These are phyloP conservation scores for Saposhnikovia divaricata DNA, from an alignment of 129 eudicot species.

Conservation along the genomic window DNA sequence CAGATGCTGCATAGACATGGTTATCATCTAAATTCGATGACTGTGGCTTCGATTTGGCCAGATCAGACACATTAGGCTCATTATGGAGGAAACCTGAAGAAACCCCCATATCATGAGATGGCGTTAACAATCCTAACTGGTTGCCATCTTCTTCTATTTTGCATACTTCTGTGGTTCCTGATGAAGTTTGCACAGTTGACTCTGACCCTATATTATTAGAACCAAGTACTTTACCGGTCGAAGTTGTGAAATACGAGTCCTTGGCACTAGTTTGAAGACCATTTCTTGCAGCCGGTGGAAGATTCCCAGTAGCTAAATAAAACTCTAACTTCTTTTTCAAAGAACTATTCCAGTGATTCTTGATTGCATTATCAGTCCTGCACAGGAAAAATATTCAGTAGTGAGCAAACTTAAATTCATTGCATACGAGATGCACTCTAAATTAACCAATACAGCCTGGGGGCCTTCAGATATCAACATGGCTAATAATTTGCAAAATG, in stretches of 20 bases:
- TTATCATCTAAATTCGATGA: slow-evolving; percentile 15
- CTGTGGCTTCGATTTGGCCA: slow-evolving; percentile 8
- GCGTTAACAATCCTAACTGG: slow-evolving; percentile 36
- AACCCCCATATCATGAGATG: slow-evolving; percentile 37
- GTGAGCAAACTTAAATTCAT: neutral
- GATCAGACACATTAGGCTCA: slow-evolving; percentile 46
- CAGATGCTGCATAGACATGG: slow-evolving; percentile 1
- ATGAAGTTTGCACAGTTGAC: slow-evolving; percentile 37
- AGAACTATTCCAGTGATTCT: slow-evolving; percentile 66
- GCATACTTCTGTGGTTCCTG: slow-evolving; percentile 35
- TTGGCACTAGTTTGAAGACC: slow-evolving; percentile 20
- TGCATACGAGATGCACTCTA: neutral
- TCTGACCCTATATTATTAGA: slow-evolving; percentile 36
- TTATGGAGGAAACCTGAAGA: slow-evolving; percentile 29
- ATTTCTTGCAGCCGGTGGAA: slow-evolving; percentile 40
- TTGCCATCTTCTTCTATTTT: slow-evolving; percentile 37
- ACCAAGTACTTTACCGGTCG: slow-evolving; percentile 13
- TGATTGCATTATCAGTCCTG: slow-evolving; percentile 58
- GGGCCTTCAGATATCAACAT: neutral
- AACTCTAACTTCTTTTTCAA: slow-evolving; percentile 51
- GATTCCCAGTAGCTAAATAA: slow-evolving; percentile 50
- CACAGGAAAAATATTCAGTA: neutral
- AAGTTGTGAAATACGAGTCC: slow-evolving; percentile 16
- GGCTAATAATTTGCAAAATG: neutral
- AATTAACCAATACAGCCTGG: neutral